Base-by-base conservation (phyloP, 352 stramenopile species). In the Thraustotheca clavata region DNA sequence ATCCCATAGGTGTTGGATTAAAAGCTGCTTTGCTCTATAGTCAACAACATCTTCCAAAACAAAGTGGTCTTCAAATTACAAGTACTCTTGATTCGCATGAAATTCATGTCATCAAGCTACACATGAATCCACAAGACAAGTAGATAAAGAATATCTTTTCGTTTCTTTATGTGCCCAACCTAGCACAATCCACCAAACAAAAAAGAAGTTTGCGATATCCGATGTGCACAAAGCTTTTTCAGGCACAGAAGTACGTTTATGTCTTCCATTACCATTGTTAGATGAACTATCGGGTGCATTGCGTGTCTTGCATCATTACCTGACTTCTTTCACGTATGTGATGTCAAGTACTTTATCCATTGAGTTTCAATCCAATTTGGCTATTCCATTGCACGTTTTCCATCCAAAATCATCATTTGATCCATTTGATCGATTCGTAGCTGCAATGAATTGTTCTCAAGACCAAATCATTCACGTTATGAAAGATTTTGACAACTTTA, bases 21-120 rank as follows among this genome's bases (percentile, higher is more conserved):
- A 93, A 93, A 68, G 81, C 78, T 4, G 83, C 83, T 12, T 70
- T 87, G 46, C 60, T 91, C 11, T 91, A 90, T 70, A 88, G 78
- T 39, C 83, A 93, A 49, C 63, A 78, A 8, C 61, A 87, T 52
- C 41, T 69, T 1, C 55, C 39, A 4, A 73, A 18, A 9, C 22
- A 55, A 22, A n/a, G 72, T 9, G 76, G 77, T 26, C 67, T 93
- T 27, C 78, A 75, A 49, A 76, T 93, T 35, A 76, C 72, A 7
- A 91, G 81, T 24, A 90, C 83, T 0, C 74, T 81, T 1, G 87
- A 77, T 0, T 61, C 74, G 1, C 22, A 6, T 11, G 80, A 84
- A 12, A 85, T 93, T 48, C 52, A 91, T 33, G 79, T 83, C 34
- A 76, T 87, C 8, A 71, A 89, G 47, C 67, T 93, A 36, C 71